Conservation (phyloP, 176 grass and related monocot species). For the Lolium perenne region DNA sequence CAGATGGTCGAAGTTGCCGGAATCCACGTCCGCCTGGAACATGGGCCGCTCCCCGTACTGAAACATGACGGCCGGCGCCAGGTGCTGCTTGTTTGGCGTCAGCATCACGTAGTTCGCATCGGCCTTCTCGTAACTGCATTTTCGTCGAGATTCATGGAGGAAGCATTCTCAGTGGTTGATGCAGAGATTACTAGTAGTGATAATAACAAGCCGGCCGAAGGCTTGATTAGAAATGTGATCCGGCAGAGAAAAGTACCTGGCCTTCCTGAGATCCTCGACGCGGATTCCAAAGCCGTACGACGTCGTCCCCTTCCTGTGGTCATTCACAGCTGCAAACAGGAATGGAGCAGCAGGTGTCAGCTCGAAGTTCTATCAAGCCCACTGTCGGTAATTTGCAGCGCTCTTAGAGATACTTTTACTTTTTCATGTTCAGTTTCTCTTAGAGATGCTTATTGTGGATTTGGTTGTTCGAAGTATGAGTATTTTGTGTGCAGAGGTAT, state of each 20-base stretch:
- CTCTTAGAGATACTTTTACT: neutral
- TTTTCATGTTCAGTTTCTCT: constrained; percentile 8
- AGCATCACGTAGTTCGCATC: constrained; percentile 97
- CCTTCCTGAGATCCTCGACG: constrained; percentile 86
- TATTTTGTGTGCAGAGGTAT: neutral
- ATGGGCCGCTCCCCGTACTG: constrained; percentile 73
- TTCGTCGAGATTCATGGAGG: constrained; percentile 17
- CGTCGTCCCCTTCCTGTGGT: constrained; percentile 64
- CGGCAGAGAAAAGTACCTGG: constrained; percentile 54
- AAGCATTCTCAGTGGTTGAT: neutral
- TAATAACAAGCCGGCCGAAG: neutral
- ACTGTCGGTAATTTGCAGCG: neutral
- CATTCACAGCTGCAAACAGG: constrained; percentile 67
- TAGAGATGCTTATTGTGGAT: no score
- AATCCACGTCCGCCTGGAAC: constrained; percentile 78
- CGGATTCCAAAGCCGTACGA: constrained; percentile 86
- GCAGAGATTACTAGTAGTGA: neutral
- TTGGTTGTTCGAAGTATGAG: neutral
- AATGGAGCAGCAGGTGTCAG: neutral
- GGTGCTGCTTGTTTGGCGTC: constrained; percentile 90
- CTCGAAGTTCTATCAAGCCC: neutral
- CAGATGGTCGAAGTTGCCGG: constrained; percentile 82
- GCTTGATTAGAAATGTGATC: neutral
- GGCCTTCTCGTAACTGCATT: constrained; percentile 79
- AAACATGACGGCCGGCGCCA: constrained; percentile 61